A percentile compares a stretch with the other conserved stretches of the same genome.
Conservation (phyloP, 2,329 filamentous ascomycete species). For the Teratosphaeria gauchensis region DNA sequence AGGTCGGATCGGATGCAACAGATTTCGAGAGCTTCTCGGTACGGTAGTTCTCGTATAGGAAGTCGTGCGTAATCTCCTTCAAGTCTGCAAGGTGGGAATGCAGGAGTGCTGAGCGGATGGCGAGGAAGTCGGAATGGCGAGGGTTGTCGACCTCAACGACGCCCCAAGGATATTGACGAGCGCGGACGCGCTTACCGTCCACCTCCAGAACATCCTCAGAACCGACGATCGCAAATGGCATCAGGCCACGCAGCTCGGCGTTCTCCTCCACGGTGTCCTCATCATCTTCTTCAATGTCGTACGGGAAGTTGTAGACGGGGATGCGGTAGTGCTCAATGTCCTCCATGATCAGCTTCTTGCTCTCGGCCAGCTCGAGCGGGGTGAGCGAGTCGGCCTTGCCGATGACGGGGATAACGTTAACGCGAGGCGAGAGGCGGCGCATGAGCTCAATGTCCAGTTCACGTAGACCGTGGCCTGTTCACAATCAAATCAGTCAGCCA, state of each 20-base stretch:
- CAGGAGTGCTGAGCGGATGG: slow-evolving; percentile 88
- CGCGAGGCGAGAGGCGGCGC: slow-evolving; percentile 95
- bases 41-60: slow-evolving; percentile 99
- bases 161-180: slow-evolving; percentile 97
- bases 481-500: slow-evolving; percentile 5
- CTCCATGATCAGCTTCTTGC: slow-evolving; percentile 99
- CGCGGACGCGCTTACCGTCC: slow-evolving; percentile 6
- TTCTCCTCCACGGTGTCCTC: slow-evolving; percentile 99
- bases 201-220: slow-evolving; percentile 84
- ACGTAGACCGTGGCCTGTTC: slow-evolving; percentile 57
- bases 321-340: slow-evolving; percentile 99
- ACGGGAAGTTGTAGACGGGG: slow-evolving; percentile 99
- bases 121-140: slow-evolving; percentile 95
- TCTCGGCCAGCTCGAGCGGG: slow-evolving; percentile 91
- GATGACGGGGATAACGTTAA: slow-evolving; percentile 98
- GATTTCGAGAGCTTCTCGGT: slow-evolving; percentile 99
- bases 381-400: slow-evolving; percentile 97
- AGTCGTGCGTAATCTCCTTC: slow-evolving; percentile 99
- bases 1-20: slow-evolving; percentile 71
- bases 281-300: slow-evolving; percentile 98
- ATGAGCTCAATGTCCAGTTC: slow-evolving; percentile 99
- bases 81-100: slow-evolving; percentile 97
- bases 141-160: slow-evolving; percentile 99
- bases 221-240: slow-evolving; percentile 98
- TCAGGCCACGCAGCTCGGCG: slow-evolving; percentile 88